Evolutionary conservation across 805 yeast genomes (phyloP), one percentile per base, ranked within the genome.

Genomic region (Lachancea nothofagi): DNA sequence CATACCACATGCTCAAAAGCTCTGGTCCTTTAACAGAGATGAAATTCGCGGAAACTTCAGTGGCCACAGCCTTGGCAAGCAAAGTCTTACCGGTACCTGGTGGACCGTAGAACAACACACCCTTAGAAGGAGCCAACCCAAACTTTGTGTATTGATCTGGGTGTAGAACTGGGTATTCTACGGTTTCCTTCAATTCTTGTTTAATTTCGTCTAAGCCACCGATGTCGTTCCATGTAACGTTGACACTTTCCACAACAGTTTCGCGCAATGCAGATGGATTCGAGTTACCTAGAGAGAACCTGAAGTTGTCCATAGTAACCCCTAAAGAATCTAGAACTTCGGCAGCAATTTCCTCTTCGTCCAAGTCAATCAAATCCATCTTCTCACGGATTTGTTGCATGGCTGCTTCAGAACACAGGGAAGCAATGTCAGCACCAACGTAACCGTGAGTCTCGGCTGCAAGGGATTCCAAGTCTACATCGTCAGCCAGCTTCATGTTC

Each of bases 21-120:
- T 88, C 97, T 26, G 97, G 97, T 53, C 97, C 97, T 70, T 88
- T 88, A 40, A 90, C 97, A 35, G 96, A 84, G 52, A 93, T 93
- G 70, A 93, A 93, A 67, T 93, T 93, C 25, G 98, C 99, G 47
- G 96, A 85, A 27, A 93, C 97, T 66, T 93, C 98, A 35, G 97
- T 93, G 35, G 99, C 99, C 54, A 93, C 97, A 40, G 99, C 99
- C 70, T 93, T 93, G 33, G 98, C 98, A 57, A 93, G 75, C 60
- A 93, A 71, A 3, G 99, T 93, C 72, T 93, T 93, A 88, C 98
- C 98, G 45, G 97, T 93, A 84, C 99, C 99, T 45, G 99, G 99
- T 39, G 99, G 99, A 55, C 99, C 99, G 65, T 84, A 93, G 75
- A 93, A 93, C 64, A 93, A 74, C 51, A 93, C 98, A 72, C 99